Base-by-base conservation (phyloP, 352 stramenopile species). In the Pythium aphanidermatum region DNA sequence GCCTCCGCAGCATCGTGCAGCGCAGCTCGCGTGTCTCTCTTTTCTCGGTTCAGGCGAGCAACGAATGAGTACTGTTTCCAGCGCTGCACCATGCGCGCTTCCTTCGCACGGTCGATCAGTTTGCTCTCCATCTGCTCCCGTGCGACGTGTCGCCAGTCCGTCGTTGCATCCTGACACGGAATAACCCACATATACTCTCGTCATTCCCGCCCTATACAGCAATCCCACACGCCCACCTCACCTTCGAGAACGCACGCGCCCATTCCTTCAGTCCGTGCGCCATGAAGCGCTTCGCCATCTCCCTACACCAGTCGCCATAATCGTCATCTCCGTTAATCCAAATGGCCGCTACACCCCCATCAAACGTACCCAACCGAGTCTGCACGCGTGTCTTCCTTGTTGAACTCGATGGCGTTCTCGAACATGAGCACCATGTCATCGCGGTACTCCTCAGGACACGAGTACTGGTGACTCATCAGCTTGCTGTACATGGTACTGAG, bases 401-500 rank as follows among this genome's bases (percentile, higher is more conserved):
- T 93, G 55, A 93, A 93, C 57, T 86, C 68, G 55, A 93, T 86
- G 14, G 82, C 82, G 54, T 93, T 93, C 34, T 78, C 64, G 46
- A 86, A 92, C 74, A 92, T 86, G 55, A 92, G 74, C 51, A 88
- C 53, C 48, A 93, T 57, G 60, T 93, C 79, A 32, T 60, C 49
- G 31, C 64, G 63, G 59, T 88, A 91, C 24, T 73, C 66, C 2
- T 66, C 46, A 0, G 80, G 75, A 19, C 63, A 53, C 16, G 32
- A 47, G 60, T 94, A 94, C 39, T 77, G 58, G 38, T 53, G 44
- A 1, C 25, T 46, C 42, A 57, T 73, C 38, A 96, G 78, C 44
- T 92, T 95, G 36, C 58, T 50, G 30, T 83, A 71, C 61, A 99
- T 95, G 2, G 94, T 98, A 35, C 83, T 76, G 21, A 99, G 75